phyloP scores from a whole-genome alignment of 176 grass and related monocot species.

The Ananas comosus region DNA sequence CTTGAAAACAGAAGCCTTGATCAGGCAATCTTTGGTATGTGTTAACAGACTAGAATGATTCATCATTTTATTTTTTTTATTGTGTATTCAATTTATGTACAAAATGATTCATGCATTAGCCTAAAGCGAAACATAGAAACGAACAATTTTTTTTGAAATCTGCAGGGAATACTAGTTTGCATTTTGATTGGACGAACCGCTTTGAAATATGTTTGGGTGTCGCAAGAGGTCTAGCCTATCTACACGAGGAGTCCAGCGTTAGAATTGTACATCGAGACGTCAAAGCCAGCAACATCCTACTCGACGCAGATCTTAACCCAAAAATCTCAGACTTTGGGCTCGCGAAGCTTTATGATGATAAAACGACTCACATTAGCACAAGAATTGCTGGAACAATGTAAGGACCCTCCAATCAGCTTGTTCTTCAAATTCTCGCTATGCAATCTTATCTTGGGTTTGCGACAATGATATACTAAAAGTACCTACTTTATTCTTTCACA shows the following conservation, averaged over 20 bases:
- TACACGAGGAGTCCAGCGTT: constrained; percentile 73
- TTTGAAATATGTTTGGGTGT: constrained; percentile 45
- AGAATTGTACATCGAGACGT: constrained; percentile 79
- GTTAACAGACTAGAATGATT: neutral
- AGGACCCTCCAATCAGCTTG: neutral
- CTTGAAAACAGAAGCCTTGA: constrained; percentile 82
- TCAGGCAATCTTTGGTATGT: constrained; percentile 64
- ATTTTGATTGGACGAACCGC: constrained; percentile 54
- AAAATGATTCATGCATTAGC: too few species aligned
- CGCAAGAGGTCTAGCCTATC: constrained; percentile 37
- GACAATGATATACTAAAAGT: neutral
- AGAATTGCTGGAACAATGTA: constrained; percentile 88
- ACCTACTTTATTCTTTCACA: neutral
- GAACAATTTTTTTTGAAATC: neutral
- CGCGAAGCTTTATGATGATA: constrained; percentile 81
- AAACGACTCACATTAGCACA: constrained; percentile 74
- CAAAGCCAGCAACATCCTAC: constrained; percentile 76
- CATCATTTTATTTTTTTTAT: neutral
- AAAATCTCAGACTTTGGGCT: constrained; percentile 93
- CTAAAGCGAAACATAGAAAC: too few species aligned
- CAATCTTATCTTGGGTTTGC: neutral
- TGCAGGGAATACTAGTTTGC: constrained; percentile 36
- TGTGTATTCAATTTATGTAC: too few species aligned
- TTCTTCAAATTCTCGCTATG: neutral
- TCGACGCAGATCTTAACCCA: constrained; percentile 58